Evolutionary conservation across 306 rosid species (phyloP), one percentile per base, ranked within the genome.

Genomic region (Nissolia schottii): DNA sequence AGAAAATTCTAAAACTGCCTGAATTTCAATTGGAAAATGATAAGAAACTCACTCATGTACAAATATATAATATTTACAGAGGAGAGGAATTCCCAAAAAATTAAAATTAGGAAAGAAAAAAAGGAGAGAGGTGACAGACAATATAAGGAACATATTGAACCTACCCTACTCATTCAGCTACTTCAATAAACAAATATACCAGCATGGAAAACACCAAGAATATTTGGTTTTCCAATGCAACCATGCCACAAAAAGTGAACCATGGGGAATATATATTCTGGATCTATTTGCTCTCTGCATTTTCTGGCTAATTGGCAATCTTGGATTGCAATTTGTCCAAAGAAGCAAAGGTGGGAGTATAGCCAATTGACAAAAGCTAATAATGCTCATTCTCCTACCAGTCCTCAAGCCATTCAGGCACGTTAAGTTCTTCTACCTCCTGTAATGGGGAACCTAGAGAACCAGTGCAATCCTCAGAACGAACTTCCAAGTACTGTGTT

Each of bases 401-500:
- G 60, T 91, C 92, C 66, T 87, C 92, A 56, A 94, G 86, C 99
- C 96, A 91, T 79, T 91, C 96, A 6, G 97, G 91, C 71, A 64
- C 72, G 16, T 86, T 82, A 35, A 71, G 82, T 71, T 86, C 91
- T 56, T 84, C 91, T 38, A 64, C 80, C 70, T 88, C 87, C 14
- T 70, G 80, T 14, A 80, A 72, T 7, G 82, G 79, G 51, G 96
- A 85, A 56, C 28, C 81, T 53, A 60, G 79, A 73, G 94, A 55
- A 67, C 59, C 80, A 73, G 77, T 14, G 60, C 61, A 71, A 59
- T 88, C 92, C 75, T 91, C 92, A 2, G 82, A 53, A 84, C 69
- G 87, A 74, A 56, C 65, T 63, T 88, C 97, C 74, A 88, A 71
- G 78, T 89, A 84, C 46, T 80, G 97, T 13, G 84, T 20, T 61